Evolutionary conservation across 129 eudicot genomes (phyloP).

Genomic region (Escallonia herrerae): DNA sequence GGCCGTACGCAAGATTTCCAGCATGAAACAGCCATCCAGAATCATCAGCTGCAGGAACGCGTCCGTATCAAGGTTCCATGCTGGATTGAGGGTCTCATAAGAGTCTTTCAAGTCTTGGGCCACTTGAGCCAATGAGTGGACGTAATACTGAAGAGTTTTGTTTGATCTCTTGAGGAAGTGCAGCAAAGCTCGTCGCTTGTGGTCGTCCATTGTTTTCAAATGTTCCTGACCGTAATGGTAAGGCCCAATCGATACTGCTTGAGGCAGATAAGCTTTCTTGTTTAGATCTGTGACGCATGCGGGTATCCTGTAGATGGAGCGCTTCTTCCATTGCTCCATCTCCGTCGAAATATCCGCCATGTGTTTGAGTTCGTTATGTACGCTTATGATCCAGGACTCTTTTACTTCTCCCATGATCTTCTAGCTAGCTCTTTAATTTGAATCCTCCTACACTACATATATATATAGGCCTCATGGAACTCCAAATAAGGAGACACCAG

Average conservation of each 20-base stretch:
- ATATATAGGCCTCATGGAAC: too few species aligned
- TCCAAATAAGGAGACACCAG: too few species aligned
- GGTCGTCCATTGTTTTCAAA: constrained; percentile 23
- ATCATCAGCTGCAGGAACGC: constrained; percentile 26
- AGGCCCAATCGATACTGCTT: constrained; percentile 34
- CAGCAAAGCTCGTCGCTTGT: constrained; percentile 34
- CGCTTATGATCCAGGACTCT: constrained; percentile 6
- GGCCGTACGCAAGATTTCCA: too few species aligned
- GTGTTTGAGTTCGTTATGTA: constrained; percentile 1
- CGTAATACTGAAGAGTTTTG: background rate
- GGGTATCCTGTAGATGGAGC: constrained; percentile 24
- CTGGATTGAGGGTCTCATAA: constrained; percentile 18
- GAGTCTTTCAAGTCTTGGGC: constrained; percentile 18
- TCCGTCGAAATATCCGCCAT: constrained; percentile 10
- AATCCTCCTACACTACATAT: too few species aligned
- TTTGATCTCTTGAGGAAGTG: constrained; percentile 29
- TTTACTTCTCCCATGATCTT: background rate
- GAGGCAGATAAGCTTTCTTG: constrained; percentile 28
- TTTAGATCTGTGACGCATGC: constrained; percentile 12
- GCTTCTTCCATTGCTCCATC: constrained; percentile 20
- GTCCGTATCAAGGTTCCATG: constrained; percentile 2
- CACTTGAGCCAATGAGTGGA: constrained; percentile 1
- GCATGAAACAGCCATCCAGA: constrained; percentile 33
- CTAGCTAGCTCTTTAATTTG: too few species aligned
- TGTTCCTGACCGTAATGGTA: constrained; percentile 24